Percentiles rank a stretch among this genome's conserved stretches.
Evolutionary conservation across 345 rosid species (phyloP).

Genomic region (Camelina hispida): DNA sequence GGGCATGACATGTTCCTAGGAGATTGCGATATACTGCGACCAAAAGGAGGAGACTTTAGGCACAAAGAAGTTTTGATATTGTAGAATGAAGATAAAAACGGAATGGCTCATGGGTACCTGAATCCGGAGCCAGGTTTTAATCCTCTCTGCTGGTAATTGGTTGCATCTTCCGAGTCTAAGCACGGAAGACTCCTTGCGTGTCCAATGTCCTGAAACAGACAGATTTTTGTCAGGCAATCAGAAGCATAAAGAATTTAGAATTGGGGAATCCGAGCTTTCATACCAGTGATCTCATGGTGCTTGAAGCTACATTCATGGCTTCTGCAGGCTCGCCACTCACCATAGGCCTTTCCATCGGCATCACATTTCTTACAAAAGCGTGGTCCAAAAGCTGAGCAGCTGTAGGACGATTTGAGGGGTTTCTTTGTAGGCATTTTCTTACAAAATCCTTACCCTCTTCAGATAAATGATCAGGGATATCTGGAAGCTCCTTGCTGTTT

Average conservation of each 20-base stretch:
- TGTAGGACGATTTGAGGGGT: conserved; percentile 66
- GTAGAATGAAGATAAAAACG: conserved; percentile 3
- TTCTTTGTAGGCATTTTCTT: conserved; percentile 67
- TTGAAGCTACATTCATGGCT: conserved; percentile 47
- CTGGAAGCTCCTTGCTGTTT: conserved; percentile 86
- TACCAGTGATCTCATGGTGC: conserved; percentile 68
- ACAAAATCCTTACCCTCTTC: conserved; percentile 83
- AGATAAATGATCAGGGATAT: conserved; percentile 75
- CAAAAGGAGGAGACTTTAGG: neutral
- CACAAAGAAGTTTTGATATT: conserved; percentile 1
- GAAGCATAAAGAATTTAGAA: neutral
- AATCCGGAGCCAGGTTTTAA: conserved; percentile 49
- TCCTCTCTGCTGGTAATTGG: conserved; percentile 55
- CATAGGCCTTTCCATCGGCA: conserved; percentile 65
- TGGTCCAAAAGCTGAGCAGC: conserved; percentile 73
- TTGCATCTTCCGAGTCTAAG: conserved; percentile 54
- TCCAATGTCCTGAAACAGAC: conserved; percentile 55
- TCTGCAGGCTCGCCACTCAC: conserved; percentile 50
- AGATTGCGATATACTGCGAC: conserved; percentile 53
- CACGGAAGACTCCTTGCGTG: conserved; percentile 50
- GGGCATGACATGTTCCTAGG: conserved; percentile 66
- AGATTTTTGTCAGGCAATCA: conserved; percentile 41
- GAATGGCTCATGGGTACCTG: conserved; percentile 49
- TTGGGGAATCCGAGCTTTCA: conserved; percentile 4
- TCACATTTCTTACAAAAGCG: conserved; percentile 61